These are phyloP conservation scores for Vaccinium darrowii DNA, from an alignment of 148 eudicot species.

Conservation along the genomic window DNA sequence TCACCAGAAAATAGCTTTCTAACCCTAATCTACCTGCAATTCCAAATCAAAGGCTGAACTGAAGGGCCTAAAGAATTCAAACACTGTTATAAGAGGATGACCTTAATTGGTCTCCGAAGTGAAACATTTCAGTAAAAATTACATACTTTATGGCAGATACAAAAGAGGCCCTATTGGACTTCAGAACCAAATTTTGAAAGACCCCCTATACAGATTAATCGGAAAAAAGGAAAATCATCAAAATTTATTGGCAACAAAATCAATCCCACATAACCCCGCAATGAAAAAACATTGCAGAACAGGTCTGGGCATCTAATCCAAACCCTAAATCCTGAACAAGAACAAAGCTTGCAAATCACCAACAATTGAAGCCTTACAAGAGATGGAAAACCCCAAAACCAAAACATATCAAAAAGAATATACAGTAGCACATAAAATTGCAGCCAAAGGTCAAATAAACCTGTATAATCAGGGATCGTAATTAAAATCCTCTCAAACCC, in stretches of 20 bases:
- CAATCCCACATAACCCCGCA: not conserved
- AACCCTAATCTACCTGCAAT: not conserved
- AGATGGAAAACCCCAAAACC: not conserved
- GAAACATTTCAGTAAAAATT: not conserved
- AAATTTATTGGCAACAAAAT: not conserved
- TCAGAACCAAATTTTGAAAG: not conserved
- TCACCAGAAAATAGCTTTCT: not conserved
- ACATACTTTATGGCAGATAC: not conserved
- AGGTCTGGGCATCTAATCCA: not conserved
- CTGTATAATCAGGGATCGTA: not conserved
- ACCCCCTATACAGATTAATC: not conserved
- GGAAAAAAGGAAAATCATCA: not conserved
- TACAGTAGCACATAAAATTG: not conserved
- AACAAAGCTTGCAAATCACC: not conserved
- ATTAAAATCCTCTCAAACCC: not conserved
- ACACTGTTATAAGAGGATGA: not conserved
- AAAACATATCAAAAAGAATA: not conserved
- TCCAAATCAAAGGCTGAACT: not conserved
- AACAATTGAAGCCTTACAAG: not conserved
- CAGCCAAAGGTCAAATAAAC: not conserved
- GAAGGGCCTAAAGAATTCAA: not conserved
- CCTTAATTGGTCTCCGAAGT: not conserved
- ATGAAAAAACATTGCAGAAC: not conserved
- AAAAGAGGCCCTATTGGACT: not conserved
- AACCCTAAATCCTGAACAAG: constrained; percentile 4